Evolutionary conservation across 495 filamentous ascomycete species (phyloP).

Genomic region (Usnea hakonensis): DNA sequence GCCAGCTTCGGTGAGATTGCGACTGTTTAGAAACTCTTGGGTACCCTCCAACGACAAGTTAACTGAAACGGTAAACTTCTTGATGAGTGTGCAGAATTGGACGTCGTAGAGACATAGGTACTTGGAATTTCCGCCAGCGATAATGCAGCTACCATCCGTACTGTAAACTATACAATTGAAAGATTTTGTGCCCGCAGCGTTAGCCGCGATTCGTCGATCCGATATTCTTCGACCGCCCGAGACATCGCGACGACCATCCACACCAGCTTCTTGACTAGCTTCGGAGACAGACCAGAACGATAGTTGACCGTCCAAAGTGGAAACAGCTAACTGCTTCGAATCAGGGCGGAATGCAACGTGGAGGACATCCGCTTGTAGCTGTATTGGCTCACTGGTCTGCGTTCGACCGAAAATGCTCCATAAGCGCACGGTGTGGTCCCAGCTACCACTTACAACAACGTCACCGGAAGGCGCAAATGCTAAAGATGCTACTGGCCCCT

Average conservation of each 20-base stretch:
- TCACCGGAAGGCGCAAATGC: conserved; percentile 82
- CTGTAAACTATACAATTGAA: conserved; percentile 86
- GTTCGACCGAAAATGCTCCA: conserved; percentile 92
- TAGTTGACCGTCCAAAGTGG: conserved; percentile 85
- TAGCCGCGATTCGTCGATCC: conserved; percentile 85
- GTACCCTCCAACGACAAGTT: conserved; percentile 92
- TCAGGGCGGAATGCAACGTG: conserved; percentile 84
- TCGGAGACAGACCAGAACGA: conserved; percentile 92
- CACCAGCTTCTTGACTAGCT: conserved; percentile 67
- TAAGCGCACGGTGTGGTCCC: conserved; percentile 89
- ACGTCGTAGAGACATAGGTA: conserved; percentile 95
- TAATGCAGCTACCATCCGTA: conserved; percentile 79
- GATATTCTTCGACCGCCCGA: conserved; percentile 83
- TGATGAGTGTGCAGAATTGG: conserved; percentile 76
- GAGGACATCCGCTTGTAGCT: conserved; percentile 82
- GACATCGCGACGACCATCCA: conserved; percentile 85
- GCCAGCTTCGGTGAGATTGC: conserved; percentile 82
- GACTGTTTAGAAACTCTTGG: conserved; percentile 92
- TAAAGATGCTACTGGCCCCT: conserved; percentile 81
- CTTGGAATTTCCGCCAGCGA: conserved; percentile 92
- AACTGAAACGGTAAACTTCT: conserved; percentile 88
- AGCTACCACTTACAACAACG: conserved; percentile 78
- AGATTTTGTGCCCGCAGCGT: conserved; percentile 76
- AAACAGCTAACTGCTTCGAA: conserved; percentile 81
- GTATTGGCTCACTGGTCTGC: conserved; percentile 89